Evolutionary conservation across 2,329 filamentous ascomycete genomes (phyloP).

Genomic region (Colletotrichum sp.): DNA sequence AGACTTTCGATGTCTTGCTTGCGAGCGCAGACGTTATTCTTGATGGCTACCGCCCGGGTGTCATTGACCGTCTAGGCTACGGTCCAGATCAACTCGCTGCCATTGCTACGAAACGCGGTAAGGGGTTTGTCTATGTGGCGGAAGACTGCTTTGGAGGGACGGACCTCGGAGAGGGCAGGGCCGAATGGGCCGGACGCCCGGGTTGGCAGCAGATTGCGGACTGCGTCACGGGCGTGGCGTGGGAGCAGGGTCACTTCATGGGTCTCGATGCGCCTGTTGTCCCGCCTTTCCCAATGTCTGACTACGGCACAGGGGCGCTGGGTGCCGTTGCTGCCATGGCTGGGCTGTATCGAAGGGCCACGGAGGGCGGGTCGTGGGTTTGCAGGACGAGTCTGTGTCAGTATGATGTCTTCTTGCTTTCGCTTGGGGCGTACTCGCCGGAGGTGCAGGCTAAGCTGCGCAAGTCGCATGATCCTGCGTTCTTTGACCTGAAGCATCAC

Average conservation of each 20-base stretch:
- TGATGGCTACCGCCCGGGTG: slow-evolving; percentile 68
- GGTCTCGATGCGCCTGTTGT: slow-evolving; percentile 61
- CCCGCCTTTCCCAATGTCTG: slow-evolving; percentile 60
- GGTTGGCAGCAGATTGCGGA: slow-evolving; percentile 72
- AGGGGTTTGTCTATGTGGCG: slow-evolving; percentile 65
- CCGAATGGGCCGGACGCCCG: slow-evolving; percentile 60
- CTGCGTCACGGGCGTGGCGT: slow-evolving; percentile 58
- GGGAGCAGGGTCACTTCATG: slow-evolving; percentile 58
- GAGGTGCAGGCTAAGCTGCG: slow-evolving; percentile 53
- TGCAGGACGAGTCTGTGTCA: slow-evolving; percentile 38
- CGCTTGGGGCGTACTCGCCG: slow-evolving; percentile 50
- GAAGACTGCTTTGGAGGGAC: slow-evolving; percentile 70
- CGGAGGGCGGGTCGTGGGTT: slow-evolving; percentile 36
- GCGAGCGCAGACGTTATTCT: slow-evolving; percentile 64
- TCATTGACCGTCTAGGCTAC: slow-evolving; percentile 63
- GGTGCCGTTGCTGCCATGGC: slow-evolving; percentile 37
- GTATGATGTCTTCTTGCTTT: slow-evolving; percentile 39
- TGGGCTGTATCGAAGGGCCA: slow-evolving; percentile 36
- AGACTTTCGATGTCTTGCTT: slow-evolving; percentile 58
- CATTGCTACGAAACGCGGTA: slow-evolving; percentile 52
- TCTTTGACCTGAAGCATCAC: slow-evolving; percentile 59
- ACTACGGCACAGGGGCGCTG: slow-evolving; percentile 40
- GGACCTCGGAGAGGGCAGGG: slow-evolving; percentile 35
- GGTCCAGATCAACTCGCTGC: slow-evolving; percentile 52
- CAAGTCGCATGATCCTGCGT: slow-evolving; percentile 51